Base-by-base conservation (phyloP, 179 eudicot genomes). In the Dionaea muscipula region DNA sequence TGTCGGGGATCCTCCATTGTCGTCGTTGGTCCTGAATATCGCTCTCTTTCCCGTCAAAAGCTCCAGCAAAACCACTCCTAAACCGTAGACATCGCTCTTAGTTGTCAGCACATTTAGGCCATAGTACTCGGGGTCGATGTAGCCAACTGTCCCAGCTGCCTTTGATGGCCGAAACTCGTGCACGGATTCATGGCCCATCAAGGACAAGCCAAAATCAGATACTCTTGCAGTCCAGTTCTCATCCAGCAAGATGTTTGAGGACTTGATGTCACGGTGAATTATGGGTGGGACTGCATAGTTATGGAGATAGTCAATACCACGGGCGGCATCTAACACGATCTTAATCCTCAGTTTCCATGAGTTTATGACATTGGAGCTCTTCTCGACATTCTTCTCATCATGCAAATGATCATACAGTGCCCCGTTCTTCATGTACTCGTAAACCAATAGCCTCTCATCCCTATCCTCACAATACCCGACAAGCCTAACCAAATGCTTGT, bases 111-210 rank as follows among this genome's bases (percentile, higher is more conserved):
- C 88, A 59, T 84, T 91, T 40, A 91, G 71, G 27, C 85, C 80
- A 20, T 87, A 91, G 59, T 87, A 91, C 73, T 91, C 95, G 0
- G 98, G 98, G 64, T 91, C 98, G 8, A 91, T 91, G 66, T 91
- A 91, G 44, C 98, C 98, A 1, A 87, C 76, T 0, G 98, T 91
- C 18, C 98, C 98, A 0, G 84, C 98, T 10, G 95, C 94, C 66
- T 75, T 86, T 0, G 51, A 31, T 0, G 95, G 84, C 55, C 75
- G 52, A 24, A 61, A 78, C 14, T 79, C 82, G 0, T 47, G 57
- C 23, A 68, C 77, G 0, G 75, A 37, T 21, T 71, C 84, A 2
- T 85, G 86, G 19, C 86, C 84, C 81, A 78, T 72, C 28, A 91
- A 25, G 0, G 98, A 91, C 15, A 91, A 36, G 23, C 98, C 98